A percentile compares a stretch with the other conserved stretches of the same genome.
phyloP scores from a whole-genome alignment of 2,329 filamentous ascomycete species.

The Emydomyces testavorans region DNA sequence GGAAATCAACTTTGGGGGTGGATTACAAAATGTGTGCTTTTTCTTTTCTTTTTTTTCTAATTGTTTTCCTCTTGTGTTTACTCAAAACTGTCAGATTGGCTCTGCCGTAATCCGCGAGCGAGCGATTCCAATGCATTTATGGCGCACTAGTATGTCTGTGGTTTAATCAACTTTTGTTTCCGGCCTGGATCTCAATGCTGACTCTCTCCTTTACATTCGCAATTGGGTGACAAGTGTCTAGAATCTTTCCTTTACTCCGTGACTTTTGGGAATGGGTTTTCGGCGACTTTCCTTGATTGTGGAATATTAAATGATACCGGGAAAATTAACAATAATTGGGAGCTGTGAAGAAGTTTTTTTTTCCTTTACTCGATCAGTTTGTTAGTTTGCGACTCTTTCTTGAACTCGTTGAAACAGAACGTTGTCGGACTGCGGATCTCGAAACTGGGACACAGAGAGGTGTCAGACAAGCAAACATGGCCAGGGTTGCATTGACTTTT shows the following conservation, averaged over 20 bases:
- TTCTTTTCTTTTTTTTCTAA: background rate
- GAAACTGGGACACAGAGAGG: too few species aligned
- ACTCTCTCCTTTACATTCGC: background rate
- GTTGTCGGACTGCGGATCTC: too few species aligned
- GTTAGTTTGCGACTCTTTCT: background rate
- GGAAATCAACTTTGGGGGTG: background rate
- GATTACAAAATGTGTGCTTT: background rate
- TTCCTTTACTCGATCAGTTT: background rate
- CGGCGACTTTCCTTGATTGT: background rate
- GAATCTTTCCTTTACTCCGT: background rate
- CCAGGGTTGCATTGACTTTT: too few species aligned
- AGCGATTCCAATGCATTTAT: background rate
- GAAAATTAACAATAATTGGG: background rate
- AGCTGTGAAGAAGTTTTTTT: background rate
- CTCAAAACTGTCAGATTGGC: background rate
- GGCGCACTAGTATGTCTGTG: background rate
- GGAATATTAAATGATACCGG: background rate
- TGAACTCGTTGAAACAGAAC: too few species aligned
- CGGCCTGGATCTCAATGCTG: background rate
- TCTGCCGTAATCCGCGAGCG: background rate
- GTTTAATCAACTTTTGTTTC: background rate
- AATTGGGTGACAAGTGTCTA: background rate
- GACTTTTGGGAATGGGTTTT: background rate
- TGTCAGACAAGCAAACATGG: too few species aligned
- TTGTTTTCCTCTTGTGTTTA: too few species aligned